These are phyloP conservation scores for Papiliotrema fonsecae DNA, from an alignment of 1,284 basidiomycete genomes.

Conservation along the genomic window DNA sequence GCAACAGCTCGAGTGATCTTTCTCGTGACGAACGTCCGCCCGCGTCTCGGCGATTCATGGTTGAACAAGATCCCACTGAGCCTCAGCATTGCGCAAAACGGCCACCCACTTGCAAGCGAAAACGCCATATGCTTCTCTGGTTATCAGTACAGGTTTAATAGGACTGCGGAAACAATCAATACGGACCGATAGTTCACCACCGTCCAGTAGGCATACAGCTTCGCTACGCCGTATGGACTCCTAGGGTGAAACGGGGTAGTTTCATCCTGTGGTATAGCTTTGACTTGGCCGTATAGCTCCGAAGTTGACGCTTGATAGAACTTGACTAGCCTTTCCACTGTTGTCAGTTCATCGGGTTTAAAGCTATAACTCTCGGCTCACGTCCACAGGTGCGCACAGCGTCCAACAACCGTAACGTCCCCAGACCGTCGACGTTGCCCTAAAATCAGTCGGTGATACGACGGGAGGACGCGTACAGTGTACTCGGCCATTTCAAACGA, in stretches of 20 bases:
- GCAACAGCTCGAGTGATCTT: slow-evolving; percentile 86
- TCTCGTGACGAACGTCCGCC: slow-evolving; percentile 86
- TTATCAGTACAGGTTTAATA: background rate
- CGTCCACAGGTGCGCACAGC: slow-evolving; percentile 87
- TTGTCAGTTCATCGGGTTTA: background rate
- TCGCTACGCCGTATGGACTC: slow-evolving; percentile 84
- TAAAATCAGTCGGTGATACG: slow-evolving; percentile 7
- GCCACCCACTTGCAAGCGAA: slow-evolving; percentile 64
- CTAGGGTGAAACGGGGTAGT: slow-evolving; percentile 91
- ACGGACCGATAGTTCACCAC: slow-evolving; percentile 20
- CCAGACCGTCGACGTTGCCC: slow-evolving; percentile 84
- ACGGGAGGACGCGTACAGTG: slow-evolving; percentile 51
- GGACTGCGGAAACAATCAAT: background rate
- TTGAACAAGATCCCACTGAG: slow-evolving; percentile 83
- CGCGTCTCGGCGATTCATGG: slow-evolving; percentile 85
- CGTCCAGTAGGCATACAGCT: slow-evolving; percentile 55
- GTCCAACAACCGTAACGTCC: slow-evolving; percentile 84
- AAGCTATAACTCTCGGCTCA: slow-evolving; percentile 47
- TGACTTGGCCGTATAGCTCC: slow-evolving; percentile 87
- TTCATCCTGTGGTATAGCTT: slow-evolving; percentile 84
- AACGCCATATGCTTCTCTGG: slow-evolving; percentile 83
- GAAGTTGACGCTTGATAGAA: slow-evolving; percentile 77
- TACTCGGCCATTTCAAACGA: slow-evolving; percentile 97
- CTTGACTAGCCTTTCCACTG: slow-evolving; percentile 27
- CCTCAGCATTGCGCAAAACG: no score